phyloP scores from a whole-genome alignment of 495 filamentous ascomycete species.

The Aspergillus kassunensis region DNA sequence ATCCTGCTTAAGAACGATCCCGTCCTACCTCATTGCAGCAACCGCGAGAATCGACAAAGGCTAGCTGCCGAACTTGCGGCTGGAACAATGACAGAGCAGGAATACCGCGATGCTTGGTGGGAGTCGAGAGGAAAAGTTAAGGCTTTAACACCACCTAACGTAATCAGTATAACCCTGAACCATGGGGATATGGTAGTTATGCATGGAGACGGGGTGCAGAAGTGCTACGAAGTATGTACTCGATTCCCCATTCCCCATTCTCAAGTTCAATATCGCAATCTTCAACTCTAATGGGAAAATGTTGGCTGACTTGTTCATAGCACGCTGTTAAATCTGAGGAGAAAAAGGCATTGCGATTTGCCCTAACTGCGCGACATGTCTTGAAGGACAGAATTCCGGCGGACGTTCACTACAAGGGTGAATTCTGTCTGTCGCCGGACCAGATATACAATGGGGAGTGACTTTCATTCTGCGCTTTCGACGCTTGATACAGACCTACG shows the following conservation, averaged over 20 bases:
- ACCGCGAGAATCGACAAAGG: conserved; percentile 30
- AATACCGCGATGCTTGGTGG: conserved; percentile 16
- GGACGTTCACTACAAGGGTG: conserved; percentile 24
- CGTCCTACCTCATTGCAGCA: conserved; percentile 35
- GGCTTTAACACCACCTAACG: conserved; percentile 13
- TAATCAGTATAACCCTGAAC: conserved; percentile 44
- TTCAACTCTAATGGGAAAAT: no score
- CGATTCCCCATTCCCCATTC: neutral
- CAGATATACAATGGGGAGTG: conserved; percentile 35
- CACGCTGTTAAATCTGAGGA: conserved; percentile 57
- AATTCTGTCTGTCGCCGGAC: conserved; percentile 22
- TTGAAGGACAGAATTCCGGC: conserved; percentile 22
- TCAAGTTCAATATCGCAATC: no score
- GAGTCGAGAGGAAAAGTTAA: neutral
- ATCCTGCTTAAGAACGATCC: conserved; percentile 19
- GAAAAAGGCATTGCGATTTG: conserved; percentile 54
- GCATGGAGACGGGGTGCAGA: conserved; percentile 70
- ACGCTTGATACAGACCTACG: no score
- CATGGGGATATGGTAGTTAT: conserved; percentile 85
- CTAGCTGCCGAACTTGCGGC: conserved; percentile 31
- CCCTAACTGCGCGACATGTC: conserved; percentile 46
- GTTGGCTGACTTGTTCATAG: no score
- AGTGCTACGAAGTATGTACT: conserved; percentile 63
- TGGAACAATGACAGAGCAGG: conserved; percentile 16
- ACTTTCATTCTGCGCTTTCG: no score